Percentiles rank a stretch among this genome's conserved stretches.
These are phyloP conservation scores for Aspergillus baeticus DNA, from an alignment of 495 filamentous ascomycete genomes.

Conservation along the genomic window DNA sequence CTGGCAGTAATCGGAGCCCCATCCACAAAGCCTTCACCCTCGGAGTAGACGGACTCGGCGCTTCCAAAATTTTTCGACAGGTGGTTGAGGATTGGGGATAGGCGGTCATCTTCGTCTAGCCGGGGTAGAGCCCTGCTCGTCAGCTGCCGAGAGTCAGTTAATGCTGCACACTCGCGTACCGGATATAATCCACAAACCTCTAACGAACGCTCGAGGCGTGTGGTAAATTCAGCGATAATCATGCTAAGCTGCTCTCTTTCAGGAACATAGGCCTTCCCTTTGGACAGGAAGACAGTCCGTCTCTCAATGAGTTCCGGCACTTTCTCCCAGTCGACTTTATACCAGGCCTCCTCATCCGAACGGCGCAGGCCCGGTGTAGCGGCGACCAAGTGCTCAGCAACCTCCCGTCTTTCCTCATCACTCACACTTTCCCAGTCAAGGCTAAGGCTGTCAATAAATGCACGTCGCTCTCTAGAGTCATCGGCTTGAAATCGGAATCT, in stretches of 20 bases:
- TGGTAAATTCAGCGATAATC: conserved; percentile 82
- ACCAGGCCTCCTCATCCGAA: conserved; percentile 80
- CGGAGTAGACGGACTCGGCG: conserved; percentile 76
- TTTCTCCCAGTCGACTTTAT: conserved; percentile 91
- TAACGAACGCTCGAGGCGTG: conserved; percentile 71
- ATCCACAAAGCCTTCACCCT: conserved; percentile 52
- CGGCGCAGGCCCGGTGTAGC: conserved; percentile 53
- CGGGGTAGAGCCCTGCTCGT: conserved; percentile 87
- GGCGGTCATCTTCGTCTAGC: conserved; percentile 93
- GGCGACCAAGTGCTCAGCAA: conserved; percentile 50
- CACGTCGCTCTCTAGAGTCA: conserved; percentile 62
- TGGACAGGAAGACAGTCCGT: conserved; percentile 71
- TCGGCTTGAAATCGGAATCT: conserved; percentile 72
- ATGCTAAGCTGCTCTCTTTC: conserved; percentile 80
- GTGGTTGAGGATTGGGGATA: conserved; percentile 90
- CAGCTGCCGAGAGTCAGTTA: conserved; percentile 49
- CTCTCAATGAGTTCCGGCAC: conserved; percentile 88
- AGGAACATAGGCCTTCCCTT: conserved; percentile 90
- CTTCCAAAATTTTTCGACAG: conserved; percentile 89
- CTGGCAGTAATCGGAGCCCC: conserved; percentile 76
- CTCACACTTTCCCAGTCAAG: conserved; percentile 79
- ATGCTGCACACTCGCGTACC: neutral
- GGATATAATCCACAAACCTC: conserved; percentile 59
- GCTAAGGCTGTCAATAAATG: conserved; percentile 74
- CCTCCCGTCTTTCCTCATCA: conserved; percentile 68